Evolutionary conservation across 208 protist genomes (phyloP).

Genomic region (Trypanosomatidae sp.): DNA sequence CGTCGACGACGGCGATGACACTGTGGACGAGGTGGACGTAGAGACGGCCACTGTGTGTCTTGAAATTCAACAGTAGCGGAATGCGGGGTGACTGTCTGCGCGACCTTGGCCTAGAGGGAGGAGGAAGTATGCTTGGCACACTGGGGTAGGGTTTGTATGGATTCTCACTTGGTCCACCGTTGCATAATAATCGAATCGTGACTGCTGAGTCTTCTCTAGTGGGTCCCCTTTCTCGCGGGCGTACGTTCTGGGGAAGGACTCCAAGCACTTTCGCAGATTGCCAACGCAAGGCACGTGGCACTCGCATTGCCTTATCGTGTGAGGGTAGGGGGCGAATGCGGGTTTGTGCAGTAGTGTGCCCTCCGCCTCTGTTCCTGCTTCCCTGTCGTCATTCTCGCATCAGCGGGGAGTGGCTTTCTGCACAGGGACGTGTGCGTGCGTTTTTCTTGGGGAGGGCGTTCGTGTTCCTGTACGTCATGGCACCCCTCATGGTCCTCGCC

Average conservation of each 20-base stretch:
- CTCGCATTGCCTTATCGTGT: not conserved
- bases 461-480: not conserved
- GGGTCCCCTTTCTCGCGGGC: not conserved
- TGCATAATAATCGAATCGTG: not conserved
- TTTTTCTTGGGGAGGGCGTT: not conserved
- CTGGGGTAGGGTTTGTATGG: not conserved
- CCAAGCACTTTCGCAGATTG: not conserved
- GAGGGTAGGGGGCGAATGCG: not conserved
- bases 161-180: not conserved
- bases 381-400: not conserved
- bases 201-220: not conserved
- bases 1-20: conserved; percentile 66
- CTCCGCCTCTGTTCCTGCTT: not conserved
- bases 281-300: not conserved
- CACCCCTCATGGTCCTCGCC: not conserved
- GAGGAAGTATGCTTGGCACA: not conserved
- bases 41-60: conserved; percentile 80
- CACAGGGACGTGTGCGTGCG: not conserved
- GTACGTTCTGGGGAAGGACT: not conserved
- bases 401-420: not conserved
- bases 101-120: not conserved
- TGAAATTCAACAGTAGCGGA: conserved; percentile 36
- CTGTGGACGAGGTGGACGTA: conserved; percentile 84
- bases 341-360: not conserved
- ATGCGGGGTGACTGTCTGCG: not conserved